Conservation (phyloP, 1,284 basidiomycete species). For the Microbotryomycetes sp. region DNA sequence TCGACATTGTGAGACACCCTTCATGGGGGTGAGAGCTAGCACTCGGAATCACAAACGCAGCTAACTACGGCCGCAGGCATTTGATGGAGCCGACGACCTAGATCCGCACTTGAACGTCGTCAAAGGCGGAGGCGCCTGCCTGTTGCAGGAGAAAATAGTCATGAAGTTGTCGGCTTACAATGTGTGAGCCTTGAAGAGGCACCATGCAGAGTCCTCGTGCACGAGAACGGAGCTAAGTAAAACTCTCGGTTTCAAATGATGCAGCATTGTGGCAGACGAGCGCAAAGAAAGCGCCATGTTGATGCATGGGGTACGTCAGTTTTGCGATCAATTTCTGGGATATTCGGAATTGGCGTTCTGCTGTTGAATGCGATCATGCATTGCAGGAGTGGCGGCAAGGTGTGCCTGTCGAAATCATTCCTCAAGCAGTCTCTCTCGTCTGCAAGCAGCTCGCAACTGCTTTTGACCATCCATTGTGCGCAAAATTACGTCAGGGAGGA, state of each 20-base stretch:
- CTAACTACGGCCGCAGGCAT: too few relatives aligned
- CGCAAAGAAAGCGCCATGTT: conserved; percentile 74
- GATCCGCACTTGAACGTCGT: conserved; percentile 73
- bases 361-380: too few relatives aligned
- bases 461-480: neutral
- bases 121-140: conserved; percentile 95
- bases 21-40: too few relatives aligned
- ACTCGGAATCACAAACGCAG: too few relatives aligned
- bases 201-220: neutral
- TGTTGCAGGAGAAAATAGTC: conserved; percentile 90
- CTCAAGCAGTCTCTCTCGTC: conserved; percentile 81
- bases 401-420: conserved; percentile 88
- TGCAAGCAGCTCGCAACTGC: conserved; percentile 7
- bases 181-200: conserved; percentile 42
- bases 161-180: conserved; percentile 83
- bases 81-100: conserved; percentile 90
- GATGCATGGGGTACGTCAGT: conserved; percentile 50
- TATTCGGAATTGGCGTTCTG: too few relatives aligned
- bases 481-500: too few relatives aligned
- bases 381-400: conserved; percentile 63
- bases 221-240: too few relatives aligned
- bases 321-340: too few relatives aligned
- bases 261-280: conserved; percentile 76
- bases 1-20: conserved; percentile 68
- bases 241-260: too few relatives aligned